Percentiles rank a stretch among this genome's conserved stretches.
phyloP scores from a whole-genome alignment of 768 basidiomycete genomes.

The Lyophyllum semitale region DNA sequence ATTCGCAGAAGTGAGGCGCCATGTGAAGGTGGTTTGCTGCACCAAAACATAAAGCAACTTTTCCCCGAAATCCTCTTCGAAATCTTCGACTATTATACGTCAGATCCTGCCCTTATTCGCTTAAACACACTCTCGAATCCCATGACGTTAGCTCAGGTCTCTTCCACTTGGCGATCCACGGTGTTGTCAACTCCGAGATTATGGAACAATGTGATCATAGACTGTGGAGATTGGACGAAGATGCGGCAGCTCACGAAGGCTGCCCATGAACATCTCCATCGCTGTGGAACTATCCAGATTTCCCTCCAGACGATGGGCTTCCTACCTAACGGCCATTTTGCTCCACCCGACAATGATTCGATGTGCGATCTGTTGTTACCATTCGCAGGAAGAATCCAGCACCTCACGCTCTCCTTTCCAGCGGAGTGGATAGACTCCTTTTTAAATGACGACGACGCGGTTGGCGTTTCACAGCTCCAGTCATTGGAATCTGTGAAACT shows the following conservation, averaged over 20 bases:
- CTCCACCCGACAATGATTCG: no score
- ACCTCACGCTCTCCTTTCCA: slow-evolving; percentile 12
- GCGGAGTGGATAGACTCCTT: slow-evolving; percentile 8
- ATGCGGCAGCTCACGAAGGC: neutral
- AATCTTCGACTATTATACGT: slow-evolving; percentile 5
- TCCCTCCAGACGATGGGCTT: slow-evolving; percentile 1
- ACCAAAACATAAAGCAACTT: no score
- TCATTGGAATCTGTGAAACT: slow-evolving; percentile 9
- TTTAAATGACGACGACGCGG: neutral
- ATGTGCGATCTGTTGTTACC: slow-evolving; percentile 2
- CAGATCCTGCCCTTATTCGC: neutral
- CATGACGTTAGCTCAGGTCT: slow-evolving; percentile 7
- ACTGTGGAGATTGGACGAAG: slow-evolving; percentile 7
- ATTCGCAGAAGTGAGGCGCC: no score
- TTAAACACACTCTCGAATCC: neutral
- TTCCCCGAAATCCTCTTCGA: slow-evolving; percentile 13
- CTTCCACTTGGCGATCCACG: slow-evolving; percentile 6
- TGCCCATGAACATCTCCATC: slow-evolving; percentile 8
- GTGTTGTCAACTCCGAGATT: slow-evolving; percentile 1
- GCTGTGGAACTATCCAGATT: neutral
- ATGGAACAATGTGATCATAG: slow-evolving; percentile 11
- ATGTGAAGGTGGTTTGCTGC: no score
- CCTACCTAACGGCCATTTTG: neutral
- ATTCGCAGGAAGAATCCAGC: slow-evolving; percentile 5
- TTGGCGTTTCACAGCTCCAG: neutral